phyloP scores from a whole-genome alignment of 1,284 basidiomycete genomes.

The Ceratobasidium sp. region DNA sequence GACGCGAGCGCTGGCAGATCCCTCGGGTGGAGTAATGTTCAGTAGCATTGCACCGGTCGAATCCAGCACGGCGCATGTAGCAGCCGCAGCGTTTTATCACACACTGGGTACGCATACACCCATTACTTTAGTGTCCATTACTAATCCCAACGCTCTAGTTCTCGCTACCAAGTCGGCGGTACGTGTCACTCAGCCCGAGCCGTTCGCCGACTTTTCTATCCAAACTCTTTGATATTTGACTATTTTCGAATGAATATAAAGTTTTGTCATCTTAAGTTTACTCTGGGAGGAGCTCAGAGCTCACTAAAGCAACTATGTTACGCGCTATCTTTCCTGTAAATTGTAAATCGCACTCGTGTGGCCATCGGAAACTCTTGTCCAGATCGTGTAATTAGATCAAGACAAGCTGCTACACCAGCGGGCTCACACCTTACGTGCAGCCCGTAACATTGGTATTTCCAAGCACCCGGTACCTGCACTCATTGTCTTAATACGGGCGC shows the following conservation, averaged over 20 bases:
- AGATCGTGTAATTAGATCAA: too few species aligned
- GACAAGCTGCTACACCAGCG: too few species aligned
- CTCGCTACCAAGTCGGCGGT: constrained; percentile 75
- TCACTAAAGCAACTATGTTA: too few species aligned
- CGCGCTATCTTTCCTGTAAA: too few species aligned
- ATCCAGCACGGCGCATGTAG: constrained; percentile 79
- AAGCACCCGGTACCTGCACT: too few species aligned
- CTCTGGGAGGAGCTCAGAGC: too few species aligned
- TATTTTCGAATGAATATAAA: background rate
- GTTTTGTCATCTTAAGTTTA: too few species aligned
- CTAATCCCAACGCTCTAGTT: constrained; percentile 59
- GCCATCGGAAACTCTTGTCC: too few species aligned
- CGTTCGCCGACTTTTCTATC: constrained; percentile 62
- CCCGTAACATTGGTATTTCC: too few species aligned
- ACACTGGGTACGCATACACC: constrained; percentile 42
- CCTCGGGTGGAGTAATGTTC: constrained; percentile 63
- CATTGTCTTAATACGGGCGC: too few species aligned
- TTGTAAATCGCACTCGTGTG: too few species aligned
- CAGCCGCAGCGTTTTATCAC: constrained; percentile 83
- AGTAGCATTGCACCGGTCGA: constrained; percentile 72
- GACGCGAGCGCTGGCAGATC: constrained; percentile 66
- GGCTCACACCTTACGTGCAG: too few species aligned
- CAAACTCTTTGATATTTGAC: constrained; percentile 8
- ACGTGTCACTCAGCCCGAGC: constrained; percentile 65
- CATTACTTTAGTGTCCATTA: constrained; percentile 71